Conservation (phyloP, 2,329 filamentous ascomycete species). For the Hymenoscyphus occultus region DNA sequence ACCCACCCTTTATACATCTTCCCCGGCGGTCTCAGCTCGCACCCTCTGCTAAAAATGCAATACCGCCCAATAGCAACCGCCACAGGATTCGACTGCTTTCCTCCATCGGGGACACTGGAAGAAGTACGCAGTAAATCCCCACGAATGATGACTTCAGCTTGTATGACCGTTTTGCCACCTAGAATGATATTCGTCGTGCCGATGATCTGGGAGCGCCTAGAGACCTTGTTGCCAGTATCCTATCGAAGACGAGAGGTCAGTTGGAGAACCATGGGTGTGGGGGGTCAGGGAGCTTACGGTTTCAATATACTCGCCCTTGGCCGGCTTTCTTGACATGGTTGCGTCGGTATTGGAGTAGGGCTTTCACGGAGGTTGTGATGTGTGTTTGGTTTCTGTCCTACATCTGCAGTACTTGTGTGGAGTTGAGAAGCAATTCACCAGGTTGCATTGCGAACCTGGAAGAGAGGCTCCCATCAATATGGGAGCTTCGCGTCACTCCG, state of each 20-base stretch:
- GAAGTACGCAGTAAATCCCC: slow-evolving; percentile 73
- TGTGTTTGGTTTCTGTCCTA: not conserved
- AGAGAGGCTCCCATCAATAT: too few relatives aligned
- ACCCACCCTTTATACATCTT: slow-evolving; percentile 71
- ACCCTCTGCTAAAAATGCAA: slow-evolving; percentile 79
- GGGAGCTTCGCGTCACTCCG: not conserved
- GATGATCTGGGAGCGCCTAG: slow-evolving; percentile 84
- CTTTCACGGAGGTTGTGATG: not conserved
- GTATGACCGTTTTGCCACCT: slow-evolving; percentile 92
- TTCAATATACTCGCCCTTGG: slow-evolving; percentile 93
- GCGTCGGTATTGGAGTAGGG: slow-evolving; percentile 19
- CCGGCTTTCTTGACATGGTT: slow-evolving; percentile 71
- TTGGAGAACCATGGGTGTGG: not conserved
- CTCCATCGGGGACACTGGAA: slow-evolving; percentile 39
- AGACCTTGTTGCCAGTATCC: slow-evolving; percentile 99
- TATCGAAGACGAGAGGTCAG: slow-evolving; percentile 38
- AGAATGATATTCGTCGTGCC: slow-evolving; percentile 98
- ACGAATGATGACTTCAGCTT: slow-evolving; percentile 89
- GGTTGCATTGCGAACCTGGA: not conserved
- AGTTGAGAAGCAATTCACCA: not conserved
- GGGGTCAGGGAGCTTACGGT: slow-evolving; percentile 59
- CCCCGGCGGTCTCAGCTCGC: slow-evolving; percentile 77
- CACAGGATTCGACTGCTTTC: slow-evolving; percentile 34
- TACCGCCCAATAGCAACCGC: slow-evolving; percentile 89
- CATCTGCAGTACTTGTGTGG: not conserved